Percentiles rank a stretch among this genome's conserved stretches.
Conservation (phyloP, 2,329 filamentous ascomycete genomes). For the Thelonectria blattea region DNA sequence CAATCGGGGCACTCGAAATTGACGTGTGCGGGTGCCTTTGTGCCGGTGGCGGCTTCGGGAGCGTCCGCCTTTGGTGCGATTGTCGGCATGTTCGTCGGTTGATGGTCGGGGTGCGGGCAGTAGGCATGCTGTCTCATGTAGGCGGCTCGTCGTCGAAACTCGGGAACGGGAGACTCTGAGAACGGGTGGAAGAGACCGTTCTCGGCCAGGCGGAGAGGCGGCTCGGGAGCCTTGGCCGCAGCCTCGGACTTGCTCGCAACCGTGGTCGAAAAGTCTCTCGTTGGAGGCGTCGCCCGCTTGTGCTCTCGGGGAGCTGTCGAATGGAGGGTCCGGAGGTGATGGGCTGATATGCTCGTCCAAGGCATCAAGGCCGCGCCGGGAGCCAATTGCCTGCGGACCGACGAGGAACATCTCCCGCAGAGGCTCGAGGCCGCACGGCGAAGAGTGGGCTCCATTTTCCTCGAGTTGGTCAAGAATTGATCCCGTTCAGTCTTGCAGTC, state of each 20-base stretch:
- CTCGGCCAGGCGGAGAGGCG: constrained; percentile 57
- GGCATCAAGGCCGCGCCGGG: constrained; percentile 30
- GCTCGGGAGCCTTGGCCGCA: constrained; percentile 31
- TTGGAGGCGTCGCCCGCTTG: constrained; percentile 26
- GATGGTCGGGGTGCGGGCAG: constrained; percentile 90
- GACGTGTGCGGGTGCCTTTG: constrained; percentile 77
- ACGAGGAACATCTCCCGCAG: constrained; percentile 49
- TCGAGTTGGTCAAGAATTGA: constrained; percentile 12
- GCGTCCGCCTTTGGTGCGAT: constrained; percentile 69
- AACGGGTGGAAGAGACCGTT: constrained; percentile 95
- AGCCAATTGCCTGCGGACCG: constrained; percentile 41
- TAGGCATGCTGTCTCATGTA: constrained; percentile 93
- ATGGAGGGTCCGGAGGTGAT: constrained; percentile 40
- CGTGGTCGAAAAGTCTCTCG: constrained; percentile 43
- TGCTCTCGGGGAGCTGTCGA: constrained; percentile 34
- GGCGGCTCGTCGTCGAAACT: constrained; percentile 84
- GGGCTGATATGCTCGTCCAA: constrained; percentile 39
- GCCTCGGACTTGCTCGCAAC: constrained; percentile 37
- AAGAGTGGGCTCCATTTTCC: constrained; percentile 49
- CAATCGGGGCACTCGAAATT: constrained; percentile 96
- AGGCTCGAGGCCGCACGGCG: constrained; percentile 48
- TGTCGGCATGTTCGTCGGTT: constrained; percentile 71
- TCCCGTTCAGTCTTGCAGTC: constrained; percentile 23
- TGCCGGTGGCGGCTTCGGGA: constrained; percentile 59
- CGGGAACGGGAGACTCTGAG: constrained; percentile 84